phyloP scores from a whole-genome alignment of 208 protist species.

The Trypanosoma scelopori region DNA sequence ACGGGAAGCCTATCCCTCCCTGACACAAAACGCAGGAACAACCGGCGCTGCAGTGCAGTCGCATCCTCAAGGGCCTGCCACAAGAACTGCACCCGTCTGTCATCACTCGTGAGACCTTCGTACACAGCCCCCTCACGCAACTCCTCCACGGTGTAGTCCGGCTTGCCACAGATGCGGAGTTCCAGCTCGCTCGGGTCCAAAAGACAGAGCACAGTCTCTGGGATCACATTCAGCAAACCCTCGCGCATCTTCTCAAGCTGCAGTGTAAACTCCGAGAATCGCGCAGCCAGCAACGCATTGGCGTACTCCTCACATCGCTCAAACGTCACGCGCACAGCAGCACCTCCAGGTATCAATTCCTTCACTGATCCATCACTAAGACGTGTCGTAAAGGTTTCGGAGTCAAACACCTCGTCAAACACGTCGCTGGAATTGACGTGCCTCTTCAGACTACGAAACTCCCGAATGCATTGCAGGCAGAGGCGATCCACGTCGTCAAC shows the following conservation, averaged over 20 bases:
- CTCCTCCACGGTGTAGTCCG: conserved; percentile 86
- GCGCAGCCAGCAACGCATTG: conserved; percentile 55
- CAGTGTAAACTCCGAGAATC: conserved; percentile 81
- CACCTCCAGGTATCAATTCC: conserved; percentile 76
- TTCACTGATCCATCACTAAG: conserved; percentile 74
- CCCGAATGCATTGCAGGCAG: conserved; percentile 81
- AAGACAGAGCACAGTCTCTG: conserved; percentile 78
- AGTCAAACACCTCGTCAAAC: conserved; percentile 84
- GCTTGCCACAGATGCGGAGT: conserved; percentile 84
- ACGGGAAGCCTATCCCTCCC: conserved; percentile 89
- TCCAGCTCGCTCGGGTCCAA: conserved; percentile 89
- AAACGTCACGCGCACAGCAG: conserved; percentile 66
- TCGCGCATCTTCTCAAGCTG: conserved; percentile 80
- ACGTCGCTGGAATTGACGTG: conserved; percentile 37
- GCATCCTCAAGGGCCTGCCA: conserved; percentile 90
- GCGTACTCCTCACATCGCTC: conserved; percentile 78
- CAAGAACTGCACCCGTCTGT: conserved; percentile 86
- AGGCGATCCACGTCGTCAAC: conserved; percentile 80
- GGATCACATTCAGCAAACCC: conserved; percentile 87
- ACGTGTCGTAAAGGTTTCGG: conserved; percentile 82
- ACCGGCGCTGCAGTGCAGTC: conserved; percentile 74
- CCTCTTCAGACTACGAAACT: conserved; percentile 62
- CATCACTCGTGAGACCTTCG: conserved; percentile 78
- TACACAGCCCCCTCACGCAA: conserved; percentile 80
- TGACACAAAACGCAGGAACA: conserved; percentile 92